Evolutionary conservation across 2,329 filamentous ascomycete species (phyloP).

Genomic region (Diaporthe batatas): DNA sequence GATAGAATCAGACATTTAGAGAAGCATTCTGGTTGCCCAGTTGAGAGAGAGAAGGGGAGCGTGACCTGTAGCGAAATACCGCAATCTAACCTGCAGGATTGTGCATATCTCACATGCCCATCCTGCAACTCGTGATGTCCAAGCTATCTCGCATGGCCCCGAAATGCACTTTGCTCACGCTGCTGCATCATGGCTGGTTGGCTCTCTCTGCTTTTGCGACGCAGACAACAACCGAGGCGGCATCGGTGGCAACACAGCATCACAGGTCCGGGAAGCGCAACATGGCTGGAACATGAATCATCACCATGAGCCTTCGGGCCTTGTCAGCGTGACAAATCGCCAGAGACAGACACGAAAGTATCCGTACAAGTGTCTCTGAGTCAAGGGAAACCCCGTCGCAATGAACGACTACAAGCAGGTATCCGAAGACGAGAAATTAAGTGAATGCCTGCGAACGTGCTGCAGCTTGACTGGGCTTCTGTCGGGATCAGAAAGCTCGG

Average conservation of each 20-base stretch:
- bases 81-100: constrained; percentile 27
- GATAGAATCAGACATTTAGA: constrained; percentile 20
- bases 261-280: not conserved
- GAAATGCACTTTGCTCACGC: not conserved
- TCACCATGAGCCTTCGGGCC: constrained; percentile 2
- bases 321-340: constrained; percentile 9
- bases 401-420: not conserved
- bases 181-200: constrained; percentile 12
- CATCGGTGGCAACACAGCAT: not conserved
- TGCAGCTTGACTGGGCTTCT: not conserved
- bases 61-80: constrained; percentile 28
- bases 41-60: not conserved
- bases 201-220: constrained; percentile 25
- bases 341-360: not conserved
- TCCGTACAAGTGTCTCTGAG: not conserved
- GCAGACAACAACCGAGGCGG: constrained; percentile 6
- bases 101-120: constrained; percentile 15
- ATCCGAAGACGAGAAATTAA: not conserved
- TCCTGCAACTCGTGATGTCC: constrained; percentile 14
- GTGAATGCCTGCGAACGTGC: not conserved
- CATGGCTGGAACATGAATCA: constrained; percentile 27
- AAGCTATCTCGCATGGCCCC: constrained; percentile 24
- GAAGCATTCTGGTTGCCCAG: not conserved
- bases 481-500: not conserved
- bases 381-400: not conserved